phyloP scores from a whole-genome alignment of 2,329 filamentous ascomycete genomes.

The Eutypella sp. region DNA sequence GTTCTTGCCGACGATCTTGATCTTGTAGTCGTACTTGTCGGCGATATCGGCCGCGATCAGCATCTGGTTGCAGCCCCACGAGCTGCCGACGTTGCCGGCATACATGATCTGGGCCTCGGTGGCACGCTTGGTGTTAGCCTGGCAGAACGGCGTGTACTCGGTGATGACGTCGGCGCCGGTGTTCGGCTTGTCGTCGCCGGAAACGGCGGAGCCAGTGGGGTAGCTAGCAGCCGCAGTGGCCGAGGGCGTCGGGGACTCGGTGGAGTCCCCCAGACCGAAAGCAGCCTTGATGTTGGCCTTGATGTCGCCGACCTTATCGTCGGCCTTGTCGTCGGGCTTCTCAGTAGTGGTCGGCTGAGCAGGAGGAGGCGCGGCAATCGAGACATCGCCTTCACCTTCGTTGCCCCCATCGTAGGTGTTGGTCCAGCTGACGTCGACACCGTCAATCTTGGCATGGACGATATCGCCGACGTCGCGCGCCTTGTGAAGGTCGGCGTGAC shows the following conservation, averaged over 20 bases:
- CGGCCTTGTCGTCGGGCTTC: neutral
- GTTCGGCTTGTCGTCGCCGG: neutral
- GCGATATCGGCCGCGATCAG: neutral
- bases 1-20: neutral
- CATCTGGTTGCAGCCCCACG: neutral
- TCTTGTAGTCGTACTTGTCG: neutral
- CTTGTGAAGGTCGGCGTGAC: neutral
- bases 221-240: neutral
- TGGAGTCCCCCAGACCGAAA: neutral
- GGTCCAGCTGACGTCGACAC: neutral
- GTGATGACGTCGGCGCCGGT: neutral
- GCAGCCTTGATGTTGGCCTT: neutral
- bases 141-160: neutral
- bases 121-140: neutral
- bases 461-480: neutral
- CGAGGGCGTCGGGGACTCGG: neutral
- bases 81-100: neutral
- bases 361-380: neutral
- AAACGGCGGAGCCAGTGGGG: neutral
- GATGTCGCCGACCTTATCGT: neutral
- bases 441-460: neutral
- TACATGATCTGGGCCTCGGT: neutral
- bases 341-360: neutral
- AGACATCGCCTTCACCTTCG: neutral
- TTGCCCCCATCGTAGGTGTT: neutral